phyloP scores from a whole-genome alignment of 257 asterid genomes.

The Handroanthus guayacan region DNA sequence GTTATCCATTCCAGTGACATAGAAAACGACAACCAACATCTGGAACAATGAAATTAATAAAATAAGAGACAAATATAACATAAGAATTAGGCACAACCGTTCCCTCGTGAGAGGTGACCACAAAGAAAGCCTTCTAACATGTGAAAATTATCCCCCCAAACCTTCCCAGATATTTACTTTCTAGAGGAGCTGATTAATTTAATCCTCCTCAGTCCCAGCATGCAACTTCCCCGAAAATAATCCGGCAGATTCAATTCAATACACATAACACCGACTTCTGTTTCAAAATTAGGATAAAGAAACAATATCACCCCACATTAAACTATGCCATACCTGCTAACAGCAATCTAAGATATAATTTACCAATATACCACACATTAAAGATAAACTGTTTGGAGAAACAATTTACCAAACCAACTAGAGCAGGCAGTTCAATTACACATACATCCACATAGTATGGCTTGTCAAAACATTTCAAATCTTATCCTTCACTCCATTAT shows the following conservation, averaged over 20 bases:
- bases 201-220: conserved; percentile 28
- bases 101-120: conserved; percentile 24
- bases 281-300: conserved; percentile 6
- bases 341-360: conserved; percentile 17
- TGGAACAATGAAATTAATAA: conserved; percentile 23
- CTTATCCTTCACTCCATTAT: conserved; percentile 14
- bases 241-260: conserved; percentile 5
- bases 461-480: conserved; percentile 6
- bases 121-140: conserved; percentile 9
- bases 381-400: conserved; percentile 14
- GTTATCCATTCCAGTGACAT: conserved; percentile 1
- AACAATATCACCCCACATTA: background rate
- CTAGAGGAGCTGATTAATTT: conserved; percentile 21
- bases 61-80: background rate
- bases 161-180: conserved; percentile 26
- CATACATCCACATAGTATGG: conserved; percentile 13
- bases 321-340: background rate
- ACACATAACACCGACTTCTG: background rate
- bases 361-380: no score
- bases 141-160: background rate
- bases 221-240: conserved; percentile 28
- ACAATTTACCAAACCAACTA: background rate
- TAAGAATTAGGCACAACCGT: conserved; percentile 16
- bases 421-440: conserved; percentile 19
- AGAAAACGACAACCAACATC: conserved; percentile 2